phyloP scores from a whole-genome alignment of 768 basidiomycete species.

The Asterophora parasitica region DNA sequence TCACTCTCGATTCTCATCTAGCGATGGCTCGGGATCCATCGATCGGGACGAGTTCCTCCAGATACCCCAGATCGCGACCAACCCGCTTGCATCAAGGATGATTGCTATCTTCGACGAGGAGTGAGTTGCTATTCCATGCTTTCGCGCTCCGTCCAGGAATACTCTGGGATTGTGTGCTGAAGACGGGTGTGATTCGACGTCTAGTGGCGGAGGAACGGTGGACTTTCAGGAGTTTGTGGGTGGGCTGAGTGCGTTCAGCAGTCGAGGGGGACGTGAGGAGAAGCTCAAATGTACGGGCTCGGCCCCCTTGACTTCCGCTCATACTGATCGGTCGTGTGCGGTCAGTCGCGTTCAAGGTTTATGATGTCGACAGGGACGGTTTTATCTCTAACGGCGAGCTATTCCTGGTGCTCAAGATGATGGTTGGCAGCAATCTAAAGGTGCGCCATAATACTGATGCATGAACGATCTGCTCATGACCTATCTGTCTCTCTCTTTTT shows the following conservation, averaged over 20 bases:
- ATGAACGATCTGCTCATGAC: slow-evolving; percentile 3
- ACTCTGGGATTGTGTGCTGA: background rate
- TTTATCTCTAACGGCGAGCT: slow-evolving; percentile 98
- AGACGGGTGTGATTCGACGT: background rate
- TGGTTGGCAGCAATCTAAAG: slow-evolving; percentile 99
- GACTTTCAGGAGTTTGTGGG: slow-evolving; percentile 99
- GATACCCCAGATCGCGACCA: slow-evolving; percentile 98
- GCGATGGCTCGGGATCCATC: slow-evolving; percentile 96
- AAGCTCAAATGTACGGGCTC: slow-evolving; percentile 78
- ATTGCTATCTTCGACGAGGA: slow-evolving; percentile 99
- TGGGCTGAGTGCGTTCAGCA: slow-evolving; percentile 95
- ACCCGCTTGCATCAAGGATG: slow-evolving; percentile 94
- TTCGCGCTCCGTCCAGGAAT: too few species aligned
- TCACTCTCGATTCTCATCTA: slow-evolving; percentile 25
- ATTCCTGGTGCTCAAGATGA: slow-evolving; percentile 98
- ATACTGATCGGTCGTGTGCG: slow-evolving; percentile 1
- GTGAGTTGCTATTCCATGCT: slow-evolving; percentile 46
- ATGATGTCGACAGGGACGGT: slow-evolving; percentile 97
- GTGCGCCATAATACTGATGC: slow-evolving; percentile 33
- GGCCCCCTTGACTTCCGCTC: background rate
- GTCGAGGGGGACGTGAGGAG: slow-evolving; percentile 94
- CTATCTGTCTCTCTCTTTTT: background rate
- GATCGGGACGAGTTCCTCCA: slow-evolving; percentile 98
- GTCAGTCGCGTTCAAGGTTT: slow-evolving; percentile 98
- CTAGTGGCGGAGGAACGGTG: slow-evolving; percentile 94